A percentile compares a stretch with the other conserved stretches of the same genome.
Conservation (phyloP, 139 green algal species). For the Tetradesmus obliquus region DNA sequence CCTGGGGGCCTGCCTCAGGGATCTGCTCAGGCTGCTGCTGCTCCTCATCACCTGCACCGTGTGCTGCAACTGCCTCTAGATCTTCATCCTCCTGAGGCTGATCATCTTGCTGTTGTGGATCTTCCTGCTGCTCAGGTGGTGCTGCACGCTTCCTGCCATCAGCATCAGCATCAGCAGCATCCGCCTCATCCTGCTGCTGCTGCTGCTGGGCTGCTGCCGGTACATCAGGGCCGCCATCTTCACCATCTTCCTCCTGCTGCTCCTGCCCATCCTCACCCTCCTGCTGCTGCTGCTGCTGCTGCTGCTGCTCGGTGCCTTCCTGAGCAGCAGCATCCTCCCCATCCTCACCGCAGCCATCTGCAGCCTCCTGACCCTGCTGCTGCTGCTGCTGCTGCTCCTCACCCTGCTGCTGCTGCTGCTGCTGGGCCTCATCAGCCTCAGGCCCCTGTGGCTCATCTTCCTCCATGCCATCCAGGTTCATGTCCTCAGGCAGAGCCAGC, state of each 20-base stretch:
- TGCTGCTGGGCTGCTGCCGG: slow-evolving; percentile 46
- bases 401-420: slow-evolving; percentile 30
- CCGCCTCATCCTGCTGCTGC: slow-evolving; percentile 60
- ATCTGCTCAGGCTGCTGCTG: slow-evolving; percentile 48
- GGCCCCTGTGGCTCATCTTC: slow-evolving; percentile 52
- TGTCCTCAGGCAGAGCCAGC: slow-evolving; percentile 84
- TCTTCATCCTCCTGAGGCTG: slow-evolving; percentile 45
- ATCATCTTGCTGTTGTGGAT: slow-evolving; percentile 41
- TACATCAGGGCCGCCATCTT: slow-evolving; percentile 15
- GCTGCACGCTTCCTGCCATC: slow-evolving; percentile 34
- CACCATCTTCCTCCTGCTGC: not conserved
- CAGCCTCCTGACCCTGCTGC: slow-evolving; percentile 51
- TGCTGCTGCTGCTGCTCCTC: slow-evolving; percentile 58
- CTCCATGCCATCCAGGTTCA: slow-evolving; percentile 87
- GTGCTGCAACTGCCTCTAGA: slow-evolving; percentile 30
- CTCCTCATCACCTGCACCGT: slow-evolving; percentile 41
- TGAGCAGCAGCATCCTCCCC: slow-evolving; percentile 42
- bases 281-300: slow-evolving; percentile 34
- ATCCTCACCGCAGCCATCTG: not conserved
- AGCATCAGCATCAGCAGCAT: slow-evolving; percentile 47
- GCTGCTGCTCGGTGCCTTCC: slow-evolving; percentile 11
- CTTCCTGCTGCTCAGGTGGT: slow-evolving; percentile 47
- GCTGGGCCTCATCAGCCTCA: slow-evolving; percentile 34
- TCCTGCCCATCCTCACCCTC: slow-evolving; percentile 50
- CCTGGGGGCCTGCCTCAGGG: slow-evolving; percentile 65